Conservation (phyloP, 768 basidiomycete species). For the Amanita exitialis region DNA sequence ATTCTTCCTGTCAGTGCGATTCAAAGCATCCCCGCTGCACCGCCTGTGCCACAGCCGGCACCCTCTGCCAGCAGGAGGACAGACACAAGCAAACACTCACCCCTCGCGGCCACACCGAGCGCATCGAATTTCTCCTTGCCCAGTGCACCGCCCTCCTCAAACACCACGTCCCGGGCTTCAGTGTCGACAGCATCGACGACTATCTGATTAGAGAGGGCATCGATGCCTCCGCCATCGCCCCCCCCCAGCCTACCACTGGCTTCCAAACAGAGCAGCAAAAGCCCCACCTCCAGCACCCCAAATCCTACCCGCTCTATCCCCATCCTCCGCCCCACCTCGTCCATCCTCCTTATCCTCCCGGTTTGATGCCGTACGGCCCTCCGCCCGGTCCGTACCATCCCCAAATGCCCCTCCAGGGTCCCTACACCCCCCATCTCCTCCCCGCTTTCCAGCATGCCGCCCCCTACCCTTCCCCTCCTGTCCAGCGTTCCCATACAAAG, state of each 20-base stretch:
- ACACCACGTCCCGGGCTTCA: conserved; percentile 59
- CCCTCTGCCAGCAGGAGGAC: conserved; percentile 80
- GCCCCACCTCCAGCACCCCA: conserved; percentile 15
- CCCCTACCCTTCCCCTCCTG: conserved; percentile 19
- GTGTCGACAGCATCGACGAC: conserved; percentile 55
- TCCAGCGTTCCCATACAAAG: conserved; percentile 33
- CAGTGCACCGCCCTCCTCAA: conserved; percentile 77
- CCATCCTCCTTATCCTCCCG: conserved; percentile 29
- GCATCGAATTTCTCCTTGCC: conserved; percentile 67
- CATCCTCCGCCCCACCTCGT: conserved; percentile 28
- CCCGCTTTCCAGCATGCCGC: conserved; percentile 42
- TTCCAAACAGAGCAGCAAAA: conserved; percentile 22
- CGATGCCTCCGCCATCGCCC: conserved; percentile 28
- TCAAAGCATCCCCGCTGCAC: conserved; percentile 84
- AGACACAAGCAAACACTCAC: conserved; percentile 81
- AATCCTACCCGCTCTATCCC: conserved; percentile 24
- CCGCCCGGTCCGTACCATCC: conserved; percentile 29
- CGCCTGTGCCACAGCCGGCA: conserved; percentile 73
- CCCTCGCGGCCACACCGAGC: conserved; percentile 75
- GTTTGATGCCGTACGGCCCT: conserved; percentile 23
- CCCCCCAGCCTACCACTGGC: conserved; percentile 14
- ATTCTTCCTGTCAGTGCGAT: conserved; percentile 56
- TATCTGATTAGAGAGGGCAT: conserved; percentile 58
- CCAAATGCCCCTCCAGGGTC: conserved; percentile 26
- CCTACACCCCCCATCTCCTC: conserved; percentile 50